Conservation (phyloP, 2,329 filamentous ascomycete genomes). For the Trichoderma breve region DNA sequence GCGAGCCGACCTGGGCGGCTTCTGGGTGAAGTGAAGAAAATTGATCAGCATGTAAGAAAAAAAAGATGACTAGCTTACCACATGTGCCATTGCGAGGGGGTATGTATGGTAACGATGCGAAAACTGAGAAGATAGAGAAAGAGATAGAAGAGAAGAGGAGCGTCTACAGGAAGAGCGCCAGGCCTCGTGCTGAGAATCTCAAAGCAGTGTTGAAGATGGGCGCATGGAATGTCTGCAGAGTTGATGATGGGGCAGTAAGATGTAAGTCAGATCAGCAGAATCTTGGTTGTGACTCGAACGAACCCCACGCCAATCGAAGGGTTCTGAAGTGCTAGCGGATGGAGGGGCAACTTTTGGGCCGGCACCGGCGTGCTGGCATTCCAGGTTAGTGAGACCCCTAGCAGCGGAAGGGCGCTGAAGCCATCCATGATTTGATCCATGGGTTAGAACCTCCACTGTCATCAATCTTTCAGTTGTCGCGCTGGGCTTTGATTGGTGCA, state of each 20-base stretch:
- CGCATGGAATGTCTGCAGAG: not conserved
- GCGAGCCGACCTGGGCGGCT: not conserved
- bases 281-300: not conserved
- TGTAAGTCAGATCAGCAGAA: not conserved
- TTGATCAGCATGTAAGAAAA: not conserved
- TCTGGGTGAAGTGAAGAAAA: not conserved
- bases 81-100: conserved; percentile 30
- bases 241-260: not conserved
- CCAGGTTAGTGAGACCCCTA: not conserved
- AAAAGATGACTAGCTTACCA: conserved; percentile 26
- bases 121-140: not conserved
- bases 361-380: conserved; percentile 13
- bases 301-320: not conserved
- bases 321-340: not conserved
- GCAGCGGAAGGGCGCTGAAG: conserved; percentile 6
- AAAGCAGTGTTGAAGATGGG: not conserved
- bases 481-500: not conserved
- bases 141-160: not conserved
- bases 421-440: not conserved
- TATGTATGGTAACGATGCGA: not conserved
- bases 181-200: not conserved
- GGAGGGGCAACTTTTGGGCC: not conserved
- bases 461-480: not conserved
- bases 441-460: not conserved
- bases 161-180: not conserved